Percentiles rank a stretch among this genome's conserved stretches.
Evolutionary conservation across 495 filamentous ascomycete species (phyloP).

Genomic region (Penicillium alfredii): DNA sequence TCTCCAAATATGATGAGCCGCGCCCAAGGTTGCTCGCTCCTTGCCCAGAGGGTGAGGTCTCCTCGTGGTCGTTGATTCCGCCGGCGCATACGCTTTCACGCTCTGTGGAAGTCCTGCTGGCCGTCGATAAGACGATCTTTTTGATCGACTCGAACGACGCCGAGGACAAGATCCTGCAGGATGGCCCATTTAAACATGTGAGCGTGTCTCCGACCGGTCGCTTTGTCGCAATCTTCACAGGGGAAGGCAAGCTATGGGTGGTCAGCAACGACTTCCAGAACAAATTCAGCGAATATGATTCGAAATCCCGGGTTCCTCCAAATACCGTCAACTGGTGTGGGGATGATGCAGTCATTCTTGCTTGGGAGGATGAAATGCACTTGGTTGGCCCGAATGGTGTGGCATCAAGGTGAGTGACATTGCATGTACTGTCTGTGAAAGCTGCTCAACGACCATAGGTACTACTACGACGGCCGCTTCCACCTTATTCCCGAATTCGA

Average conservation of each 20-base stretch:
- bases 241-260: conserved; percentile 82
- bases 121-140: conserved; percentile 78
- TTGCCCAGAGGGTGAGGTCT: conserved; percentile 70
- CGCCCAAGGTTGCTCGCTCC: conserved; percentile 75
- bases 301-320: conserved; percentile 74
- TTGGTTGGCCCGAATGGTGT: conserved; percentile 80
- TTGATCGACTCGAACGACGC: conserved; percentile 82
- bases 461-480: conserved; percentile 85
- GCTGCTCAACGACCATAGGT: conserved; percentile 40
- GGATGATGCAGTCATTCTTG: conserved; percentile 87
- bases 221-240: conserved; percentile 79
- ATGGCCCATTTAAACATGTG: conserved; percentile 87
- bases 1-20: conserved; percentile 86
- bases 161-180: conserved; percentile 82
- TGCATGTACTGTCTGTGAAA: background rate
- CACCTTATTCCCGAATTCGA: conserved; percentile 87
- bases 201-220: conserved; percentile 85
- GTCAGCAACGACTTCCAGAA: conserved; percentile 92
- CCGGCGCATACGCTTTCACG: conserved; percentile 88
- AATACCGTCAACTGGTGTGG: conserved; percentile 94
- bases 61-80: conserved; percentile 85
- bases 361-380: conserved; percentile 98
- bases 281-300: conserved; percentile 87
- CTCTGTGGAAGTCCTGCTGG: conserved; percentile 88
- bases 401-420: conserved; percentile 51